Evolutionary conservation across 2,329 filamentous ascomycete genomes (phyloP), one percentile per base, ranked within the genome.

Genomic region (Penicillium palitans): DNA sequence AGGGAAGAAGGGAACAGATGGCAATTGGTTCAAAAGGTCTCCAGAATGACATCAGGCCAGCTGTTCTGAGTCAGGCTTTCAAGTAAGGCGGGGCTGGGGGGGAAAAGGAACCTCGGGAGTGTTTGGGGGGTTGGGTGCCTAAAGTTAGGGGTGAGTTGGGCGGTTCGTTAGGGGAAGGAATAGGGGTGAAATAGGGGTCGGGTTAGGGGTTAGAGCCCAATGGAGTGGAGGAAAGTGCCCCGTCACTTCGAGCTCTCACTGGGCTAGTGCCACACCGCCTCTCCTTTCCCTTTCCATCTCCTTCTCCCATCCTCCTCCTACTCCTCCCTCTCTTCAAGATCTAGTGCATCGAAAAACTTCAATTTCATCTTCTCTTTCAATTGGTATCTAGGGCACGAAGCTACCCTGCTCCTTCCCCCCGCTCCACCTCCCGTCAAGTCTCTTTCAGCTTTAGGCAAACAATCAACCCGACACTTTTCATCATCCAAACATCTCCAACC

Each of bases 331-430:
- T 64, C 55, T 60, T 45, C 65, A 64, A 67, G 59, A 61, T 61
- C 57, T 58, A 66, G 54, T 57, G 40, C 50, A 45, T 57, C 54
- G 29, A 62, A 52, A 53, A 57, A 63, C 57, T 64, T 62, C 64
- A 64, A 64, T 62, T 54, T 65, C 61, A 63, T 64, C 62, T 60
- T 59, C 54, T 49, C 51, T 52, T 66, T 66, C 61, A 66, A 69
- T 60, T 55, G 65, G 76, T 87, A 80, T 81, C 89, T 92, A 92
- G 90, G 90, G 90, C 90, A 91, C 89, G 80, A 85, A 92, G 90
- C 90, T 90, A 92, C 90, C 90, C 90, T 92, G 76, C 71, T 73
- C 70, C 51, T 53, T 47, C 40, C 40, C 40, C 73, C 70, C 67
- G 59, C 39, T 50, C 53, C 81, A 83, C 85, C 83, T 83, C 84